Percentiles rank a stretch among this genome's conserved stretches.
Conservation (phyloP, 306 rosid species). For the barrel medic (Medicago truncatula) region DNA sequence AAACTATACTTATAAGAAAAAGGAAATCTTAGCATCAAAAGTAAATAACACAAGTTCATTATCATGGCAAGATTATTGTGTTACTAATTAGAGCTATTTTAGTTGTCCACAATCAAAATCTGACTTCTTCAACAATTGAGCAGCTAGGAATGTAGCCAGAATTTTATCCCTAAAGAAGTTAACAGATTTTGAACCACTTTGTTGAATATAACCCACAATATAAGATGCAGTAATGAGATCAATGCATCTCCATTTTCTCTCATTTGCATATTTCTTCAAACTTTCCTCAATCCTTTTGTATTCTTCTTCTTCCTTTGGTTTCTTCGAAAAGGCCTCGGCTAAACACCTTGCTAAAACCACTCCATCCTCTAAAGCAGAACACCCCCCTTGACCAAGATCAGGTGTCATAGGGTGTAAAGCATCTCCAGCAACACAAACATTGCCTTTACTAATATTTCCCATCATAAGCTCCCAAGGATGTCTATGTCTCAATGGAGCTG, state of each 20-base stretch:
- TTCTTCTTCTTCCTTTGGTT: constrained; percentile 15
- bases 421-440: constrained; percentile 75
- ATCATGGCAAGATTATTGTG: background rate
- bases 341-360: constrained; percentile 69
- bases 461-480: constrained; percentile 69
- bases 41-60: background rate
- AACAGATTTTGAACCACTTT: constrained; percentile 46
- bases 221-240: constrained; percentile 52
- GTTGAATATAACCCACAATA: constrained; percentile 53
- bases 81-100: constrained; percentile 26
- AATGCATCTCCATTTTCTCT: constrained; percentile 77
- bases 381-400: constrained; percentile 71
- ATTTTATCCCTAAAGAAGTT: constrained; percentile 54
- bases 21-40: background rate
- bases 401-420: constrained; percentile 78
- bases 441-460: constrained; percentile 68
- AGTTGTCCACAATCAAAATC: constrained; percentile 73
- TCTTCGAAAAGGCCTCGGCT: constrained; percentile 51
- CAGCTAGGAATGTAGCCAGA: constrained; percentile 46
- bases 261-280: constrained; percentile 64
- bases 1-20: background rate
- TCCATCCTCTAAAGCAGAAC: constrained; percentile 68
- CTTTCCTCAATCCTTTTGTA: constrained; percentile 54
- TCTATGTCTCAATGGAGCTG: constrained; percentile 55
- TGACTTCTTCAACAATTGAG: constrained; percentile 36